Percentiles rank a stretch among this genome's conserved stretches.
Conservation (phyloP, 306 rosid species). For the Cucurbita maxima region DNA sequence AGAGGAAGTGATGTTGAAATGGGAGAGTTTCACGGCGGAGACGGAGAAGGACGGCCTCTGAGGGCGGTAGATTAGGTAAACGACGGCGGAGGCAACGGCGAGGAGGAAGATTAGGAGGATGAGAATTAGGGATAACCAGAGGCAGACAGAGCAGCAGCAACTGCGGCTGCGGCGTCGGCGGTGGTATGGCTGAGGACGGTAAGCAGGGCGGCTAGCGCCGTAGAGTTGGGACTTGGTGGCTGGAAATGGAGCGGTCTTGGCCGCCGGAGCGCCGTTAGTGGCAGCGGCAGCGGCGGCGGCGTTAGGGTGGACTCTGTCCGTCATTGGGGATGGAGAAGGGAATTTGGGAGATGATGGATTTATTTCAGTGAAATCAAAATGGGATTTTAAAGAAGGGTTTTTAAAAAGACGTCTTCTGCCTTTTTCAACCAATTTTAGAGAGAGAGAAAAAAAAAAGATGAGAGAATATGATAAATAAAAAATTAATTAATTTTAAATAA, state of each 20-base stretch:
- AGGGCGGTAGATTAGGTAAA: slow-evolving; percentile 57
- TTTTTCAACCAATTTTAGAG: background rate
- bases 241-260: slow-evolving; percentile 5
- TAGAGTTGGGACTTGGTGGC: slow-evolving; percentile 4
- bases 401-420: background rate
- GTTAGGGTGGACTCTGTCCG: slow-evolving; percentile 3
- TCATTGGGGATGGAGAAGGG: background rate
- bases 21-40: slow-evolving; percentile 21
- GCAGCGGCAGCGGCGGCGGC: slow-evolving; percentile 1
- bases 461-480: background rate
- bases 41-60: slow-evolving; percentile 27
- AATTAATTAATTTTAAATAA: too few species aligned
- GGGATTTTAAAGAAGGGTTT: background rate
- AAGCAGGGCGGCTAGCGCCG: slow-evolving; percentile 8
- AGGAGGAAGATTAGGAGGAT: slow-evolving; percentile 33
- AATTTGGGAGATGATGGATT: background rate
- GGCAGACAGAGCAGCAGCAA: slow-evolving; percentile 45
- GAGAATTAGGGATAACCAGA: slow-evolving; percentile 35
- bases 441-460: background rate
- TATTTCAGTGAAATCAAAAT: background rate
- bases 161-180: slow-evolving; percentile 21
- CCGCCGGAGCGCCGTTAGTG: background rate
- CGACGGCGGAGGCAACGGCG: slow-evolving; percentile 27
- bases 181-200: slow-evolving; percentile 10
- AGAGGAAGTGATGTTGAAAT: slow-evolving; percentile 21